Percentiles rank a stretch among this genome's conserved stretches.
These are phyloP conservation scores for Leccinellum rugosiceps DNA, from an alignment of 768 basidiomycete genomes.

Conservation along the genomic window DNA sequence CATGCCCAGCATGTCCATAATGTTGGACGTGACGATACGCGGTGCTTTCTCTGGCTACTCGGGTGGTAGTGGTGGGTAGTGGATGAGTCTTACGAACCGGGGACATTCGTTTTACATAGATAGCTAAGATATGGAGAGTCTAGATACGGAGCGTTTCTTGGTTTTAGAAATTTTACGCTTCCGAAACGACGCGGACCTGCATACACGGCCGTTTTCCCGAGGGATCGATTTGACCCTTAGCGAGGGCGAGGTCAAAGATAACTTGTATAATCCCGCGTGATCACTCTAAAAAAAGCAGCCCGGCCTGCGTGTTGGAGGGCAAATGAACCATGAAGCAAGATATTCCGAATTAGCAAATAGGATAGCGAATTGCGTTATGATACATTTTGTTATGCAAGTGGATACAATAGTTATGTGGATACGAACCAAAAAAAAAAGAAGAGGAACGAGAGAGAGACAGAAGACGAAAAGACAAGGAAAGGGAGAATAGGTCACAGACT, in stretches of 20 bases:
- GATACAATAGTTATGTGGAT: conserved; percentile 18
- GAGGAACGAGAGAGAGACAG: neutral
- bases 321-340: neutral
- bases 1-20: too few relatives aligned
- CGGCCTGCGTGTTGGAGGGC: neutral
- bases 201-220: too few relatives aligned
- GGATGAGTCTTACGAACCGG: too few relatives aligned
- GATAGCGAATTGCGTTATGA: conserved; percentile 18
- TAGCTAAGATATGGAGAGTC: neutral
- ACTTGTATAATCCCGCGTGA: too few relatives aligned
- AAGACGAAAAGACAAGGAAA: neutral
- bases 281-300: too few relatives aligned
- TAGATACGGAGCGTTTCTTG: neutral
- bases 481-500: conserved; percentile 2
- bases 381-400: conserved; percentile 18
- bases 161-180: neutral
- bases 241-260: too few relatives aligned
- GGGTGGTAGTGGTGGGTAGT: too few relatives aligned
- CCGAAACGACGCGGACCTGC: neutral
- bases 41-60: too few relatives aligned
- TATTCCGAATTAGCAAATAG: conserved; percentile 7
- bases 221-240: too few relatives aligned
- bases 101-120: neutral
- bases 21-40: too few relatives aligned
- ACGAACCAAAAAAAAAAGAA: neutral